These are phyloP conservation scores for Grigorovia humatica DNA, from an alignment of 805 yeast genomes.

Conservation along the genomic window DNA sequence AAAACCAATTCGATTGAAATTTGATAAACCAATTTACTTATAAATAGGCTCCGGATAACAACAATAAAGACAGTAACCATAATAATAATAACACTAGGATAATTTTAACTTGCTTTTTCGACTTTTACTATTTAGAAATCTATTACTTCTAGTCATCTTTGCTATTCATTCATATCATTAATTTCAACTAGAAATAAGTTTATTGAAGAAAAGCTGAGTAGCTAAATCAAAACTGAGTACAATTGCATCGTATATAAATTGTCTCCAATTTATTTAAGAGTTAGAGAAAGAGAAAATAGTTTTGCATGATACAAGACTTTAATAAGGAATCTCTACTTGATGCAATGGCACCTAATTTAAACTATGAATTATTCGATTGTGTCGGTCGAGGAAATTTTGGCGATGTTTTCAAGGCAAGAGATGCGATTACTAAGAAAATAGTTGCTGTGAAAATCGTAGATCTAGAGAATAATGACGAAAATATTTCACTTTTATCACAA, in stretches of 20 bases:
- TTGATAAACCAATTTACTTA: too few relatives aligned
- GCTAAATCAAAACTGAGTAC: too few relatives aligned
- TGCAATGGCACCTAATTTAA: conserved; percentile 17
- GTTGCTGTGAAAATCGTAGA: conserved; percentile 87
- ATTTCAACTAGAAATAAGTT: not conserved
- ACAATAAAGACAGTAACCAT: too few relatives aligned
- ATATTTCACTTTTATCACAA: conserved; percentile 55
- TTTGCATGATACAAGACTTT: not conserved
- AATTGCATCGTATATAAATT: too few relatives aligned
- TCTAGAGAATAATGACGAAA: conserved; percentile 70
- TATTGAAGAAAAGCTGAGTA: not conserved
- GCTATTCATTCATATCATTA: not conserved
- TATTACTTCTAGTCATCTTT: not conserved
- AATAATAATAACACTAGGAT: too few relatives aligned
- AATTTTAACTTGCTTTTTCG: not conserved
- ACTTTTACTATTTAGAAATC: not conserved
- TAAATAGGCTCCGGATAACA: too few relatives aligned
- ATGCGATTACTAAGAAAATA: conserved; percentile 29
- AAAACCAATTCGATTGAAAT: too few relatives aligned
- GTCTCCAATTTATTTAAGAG: too few relatives aligned
- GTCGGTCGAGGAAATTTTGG: conserved; percentile 84
- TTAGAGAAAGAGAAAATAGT: not conserved
- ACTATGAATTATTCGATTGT: conserved; percentile 39
- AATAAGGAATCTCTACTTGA: not conserved
- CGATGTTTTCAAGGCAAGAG: conserved; percentile 61